Evolutionary conservation across 2,329 filamentous ascomycete species (phyloP).

Genomic region (Aspergillus brunneoviolaceus): DNA sequence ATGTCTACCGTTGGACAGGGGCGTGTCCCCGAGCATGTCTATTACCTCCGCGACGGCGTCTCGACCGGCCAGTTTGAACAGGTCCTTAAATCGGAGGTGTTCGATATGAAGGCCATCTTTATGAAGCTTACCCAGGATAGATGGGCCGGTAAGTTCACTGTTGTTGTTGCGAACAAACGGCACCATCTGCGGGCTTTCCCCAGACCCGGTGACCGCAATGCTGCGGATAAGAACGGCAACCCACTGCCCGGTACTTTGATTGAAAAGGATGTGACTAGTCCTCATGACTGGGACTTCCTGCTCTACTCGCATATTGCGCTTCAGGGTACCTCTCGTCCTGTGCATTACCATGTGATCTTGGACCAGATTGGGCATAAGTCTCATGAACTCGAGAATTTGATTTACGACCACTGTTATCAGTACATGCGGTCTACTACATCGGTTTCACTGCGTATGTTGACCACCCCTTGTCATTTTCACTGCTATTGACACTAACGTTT

Average conservation of each 20-base stretch:
- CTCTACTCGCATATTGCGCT: slow-evolving; percentile 73
- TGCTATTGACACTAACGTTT: slow-evolving; percentile 1
- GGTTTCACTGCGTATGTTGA: slow-evolving; percentile 65
- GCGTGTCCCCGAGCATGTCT: slow-evolving; percentile 68
- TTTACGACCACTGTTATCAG: slow-evolving; percentile 93
- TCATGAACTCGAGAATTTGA: slow-evolving; percentile 76
- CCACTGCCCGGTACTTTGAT: slow-evolving; percentile 82
- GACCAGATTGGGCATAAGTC: slow-evolving; percentile 72
- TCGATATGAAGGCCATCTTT: slow-evolving; percentile 65
- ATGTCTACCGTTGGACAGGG: slow-evolving; percentile 53
- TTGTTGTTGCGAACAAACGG: slow-evolving; percentile 86
- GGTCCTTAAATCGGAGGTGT: slow-evolving; percentile 76
- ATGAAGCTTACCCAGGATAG: slow-evolving; percentile 34
- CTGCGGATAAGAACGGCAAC: slow-evolving; percentile 74
- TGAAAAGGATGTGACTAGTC: slow-evolving; percentile 85
- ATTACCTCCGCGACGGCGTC: slow-evolving; percentile 93
- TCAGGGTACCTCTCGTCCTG: slow-evolving; percentile 88
- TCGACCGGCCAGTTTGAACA: slow-evolving; percentile 80
- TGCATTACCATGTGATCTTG: slow-evolving; percentile 84
- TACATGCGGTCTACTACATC: slow-evolving; percentile 90
- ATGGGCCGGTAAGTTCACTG: slow-evolving; percentile 68
- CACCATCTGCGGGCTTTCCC: slow-evolving; percentile 96
- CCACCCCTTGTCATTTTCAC: not conserved
- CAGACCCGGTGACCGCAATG: slow-evolving; percentile 47
- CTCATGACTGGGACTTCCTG: slow-evolving; percentile 87